A percentile compares a stretch with the other conserved stretches of the same genome.
phyloP scores from a whole-genome alignment of 129 eudicot genomes.

The Helichrysum umbraculigerum region DNA sequence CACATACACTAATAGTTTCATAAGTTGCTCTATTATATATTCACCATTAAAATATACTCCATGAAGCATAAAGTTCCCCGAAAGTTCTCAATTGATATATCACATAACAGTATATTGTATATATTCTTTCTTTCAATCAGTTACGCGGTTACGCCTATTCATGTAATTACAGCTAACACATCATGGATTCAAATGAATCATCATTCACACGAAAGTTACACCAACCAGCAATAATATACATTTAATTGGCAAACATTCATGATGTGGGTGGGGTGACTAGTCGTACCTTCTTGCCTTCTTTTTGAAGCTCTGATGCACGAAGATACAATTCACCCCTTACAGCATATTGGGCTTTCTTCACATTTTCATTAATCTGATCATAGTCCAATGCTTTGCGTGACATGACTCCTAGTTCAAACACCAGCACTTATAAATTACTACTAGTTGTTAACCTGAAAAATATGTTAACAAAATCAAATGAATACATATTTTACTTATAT shows the following conservation, averaged over 20 bases:
- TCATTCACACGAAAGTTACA: too few relatives aligned
- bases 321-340: conserved; percentile 99
- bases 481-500: neutral
- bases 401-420: conserved; percentile 43
- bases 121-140: neutral
- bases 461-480: conserved; percentile 15
- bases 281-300: conserved; percentile 93
- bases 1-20: neutral
- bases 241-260: too few relatives aligned
- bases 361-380: conserved; percentile 84
- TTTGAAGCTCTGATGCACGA: conserved; percentile 99
- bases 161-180: too few relatives aligned
- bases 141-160: neutral
- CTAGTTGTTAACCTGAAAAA: conserved; percentile 14
- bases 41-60: neutral
- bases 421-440: conserved; percentile 4
- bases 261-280: too few relatives aligned
- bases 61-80: neutral
- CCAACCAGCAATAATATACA: too few relatives aligned
- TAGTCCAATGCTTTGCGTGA: conserved; percentile 70
- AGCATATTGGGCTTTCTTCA: conserved; percentile 98
- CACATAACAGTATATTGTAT: neutral
- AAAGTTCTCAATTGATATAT: neutral
- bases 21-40: neutral
- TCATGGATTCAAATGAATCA: too few relatives aligned